Base-by-base conservation (phyloP, 495 filamentous ascomycete species). In the Lasiosphaeris hirsuta region DNA sequence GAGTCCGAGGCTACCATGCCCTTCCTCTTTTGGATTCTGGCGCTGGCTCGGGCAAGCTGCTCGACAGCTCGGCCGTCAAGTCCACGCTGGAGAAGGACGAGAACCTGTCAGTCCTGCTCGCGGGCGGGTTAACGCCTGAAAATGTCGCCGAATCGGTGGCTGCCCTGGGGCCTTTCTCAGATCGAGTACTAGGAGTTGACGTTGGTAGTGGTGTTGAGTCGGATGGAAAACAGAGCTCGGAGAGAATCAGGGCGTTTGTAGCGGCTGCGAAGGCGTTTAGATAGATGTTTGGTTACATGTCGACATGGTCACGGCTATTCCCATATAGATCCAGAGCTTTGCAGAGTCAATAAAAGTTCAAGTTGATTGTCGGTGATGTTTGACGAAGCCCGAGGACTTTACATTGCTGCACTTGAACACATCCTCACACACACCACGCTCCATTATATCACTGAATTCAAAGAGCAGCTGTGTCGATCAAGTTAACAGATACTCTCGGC, bases 171-270 rank as follows among this genome's bases (percentile, higher is more conserved):
- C 63, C 77, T 13, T 70, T 78, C 7, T 78, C 74, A 23, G 71
- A 74, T 4, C 79, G 85, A 64, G 83, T 97, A 3, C 74, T 90
- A 38, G 92, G 86, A 2, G 86, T 99, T 38, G 94, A 99, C 76
- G 89, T 96, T 4, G 96, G 91, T 66, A 95, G 89, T 64, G 94
- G 94, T 0, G 90, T 99, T 10, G 94, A 98, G 75, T 83, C 82
- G 19, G 81, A 88, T 61, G 94, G 93, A 8, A 70, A 76, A 64
- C 95, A 99, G 67, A 88, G 87, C 71, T 45, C 91, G 49, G 83
- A 86, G 53, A 95, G 89, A 76, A 97, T 99, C 55, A 75, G 77
- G 59, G 83, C 75, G 10, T 99, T 99, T 72, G 81, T 97, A 7
- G 76, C 78, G 63, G 84, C 82, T 41, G 89, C 84, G 1, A 96